Base-by-base conservation (phyloP, 2,329 filamentous ascomycete species). In the Emericellopsis cladophorae region DNA sequence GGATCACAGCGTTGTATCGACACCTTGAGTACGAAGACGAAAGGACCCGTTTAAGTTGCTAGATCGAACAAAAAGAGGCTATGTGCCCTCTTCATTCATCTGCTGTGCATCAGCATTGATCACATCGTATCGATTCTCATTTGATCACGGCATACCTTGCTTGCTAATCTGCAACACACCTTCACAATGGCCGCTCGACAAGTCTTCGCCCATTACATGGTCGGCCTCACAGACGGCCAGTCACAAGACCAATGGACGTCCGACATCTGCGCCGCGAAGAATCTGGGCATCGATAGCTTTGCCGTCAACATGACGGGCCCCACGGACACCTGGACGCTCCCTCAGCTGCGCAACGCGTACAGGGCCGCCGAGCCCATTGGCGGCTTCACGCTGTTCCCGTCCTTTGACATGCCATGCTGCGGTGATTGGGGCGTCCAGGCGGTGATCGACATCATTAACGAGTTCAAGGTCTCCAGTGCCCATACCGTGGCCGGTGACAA, bases 261-360 rank as follows among this genome's bases (percentile, higher is more conserved):
- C 12, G 60, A 64, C 41, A 56, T 64, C 39, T 37, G 37, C n/a
- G 46, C 53, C 11, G 61, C 60, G 14, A 47, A 59, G 40, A 44
- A 54, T 12, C 57, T 59, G 2, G 60, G 62, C 26, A 60, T 63
- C 41, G 59, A 65, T 45, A 61, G 58, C 18, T 65, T 65, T 46
- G 61, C 60, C n/a, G 55, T 65, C 36, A 65, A 64, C 47, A 55
- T 63, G n/a, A n/a, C n/a, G 21, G 61, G 58, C 4, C 54, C 57
- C 15, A 42, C 34, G 1, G 57, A 62, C 41, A 44, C 46, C 7
- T 60, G 54, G 50, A 62, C 58, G 4, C 14, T 43, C 7, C 44
- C 48, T 3, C 58, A 60, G 46, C 49, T 61, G 7, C 40, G 49
- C 11, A 40, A 56, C 31, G 55, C 57, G 42, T 54, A 50, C 47